A percentile compares a stretch with the other conserved stretches of the same genome.
phyloP scores from a whole-genome alignment of 805 yeast genomes.

The Schwanniomyces polymorphus region DNA sequence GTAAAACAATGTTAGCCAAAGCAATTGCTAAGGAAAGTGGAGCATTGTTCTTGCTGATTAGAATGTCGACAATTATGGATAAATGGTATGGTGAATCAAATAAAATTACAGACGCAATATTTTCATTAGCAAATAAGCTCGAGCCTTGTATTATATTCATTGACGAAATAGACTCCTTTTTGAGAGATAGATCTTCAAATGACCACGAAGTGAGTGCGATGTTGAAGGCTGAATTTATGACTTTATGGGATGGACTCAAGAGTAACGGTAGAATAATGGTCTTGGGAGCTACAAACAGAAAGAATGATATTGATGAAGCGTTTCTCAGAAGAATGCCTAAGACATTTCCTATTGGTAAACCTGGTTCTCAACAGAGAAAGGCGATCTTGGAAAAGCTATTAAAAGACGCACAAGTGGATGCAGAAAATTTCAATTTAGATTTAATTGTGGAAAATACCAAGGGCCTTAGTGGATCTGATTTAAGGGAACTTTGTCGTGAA shows the following conservation, averaged over 20 bases:
- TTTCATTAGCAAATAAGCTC: slow-evolving; percentile 82
- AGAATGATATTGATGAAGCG: slow-evolving; percentile 88
- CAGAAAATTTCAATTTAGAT: slow-evolving; percentile 55
- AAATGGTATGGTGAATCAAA: slow-evolving; percentile 98
- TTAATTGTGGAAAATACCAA: slow-evolving; percentile 61
- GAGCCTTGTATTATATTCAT: slow-evolving; percentile 95
- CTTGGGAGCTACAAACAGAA: slow-evolving; percentile 93
- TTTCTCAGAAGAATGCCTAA: slow-evolving; percentile 92
- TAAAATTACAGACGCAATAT: slow-evolving; percentile 89
- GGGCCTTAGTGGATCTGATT: slow-evolving; percentile 82
- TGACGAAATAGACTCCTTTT: slow-evolving; percentile 93
- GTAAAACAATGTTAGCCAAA: slow-evolving; percentile 95
- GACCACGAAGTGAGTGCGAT: slow-evolving; percentile 97
- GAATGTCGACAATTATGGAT: slow-evolving; percentile 94
- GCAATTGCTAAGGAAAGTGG: slow-evolving; percentile 91
- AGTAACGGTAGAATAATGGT: slow-evolving; percentile 80
- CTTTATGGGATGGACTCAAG: slow-evolving; percentile 91
- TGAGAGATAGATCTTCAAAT: slow-evolving; percentile 76
- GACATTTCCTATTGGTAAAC: slow-evolving; percentile 75
- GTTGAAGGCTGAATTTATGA: slow-evolving; percentile 96
- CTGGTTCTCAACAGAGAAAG: slow-evolving; percentile 63
- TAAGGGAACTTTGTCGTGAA: slow-evolving; percentile 87
- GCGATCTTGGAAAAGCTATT: slow-evolving; percentile 72
- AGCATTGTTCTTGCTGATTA: slow-evolving; percentile 85
- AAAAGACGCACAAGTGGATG: slow-evolving; percentile 61